These are phyloP conservation scores for Centaurea solstitialis DNA, from an alignment of 129 eudicot genomes.

Conservation along the genomic window DNA sequence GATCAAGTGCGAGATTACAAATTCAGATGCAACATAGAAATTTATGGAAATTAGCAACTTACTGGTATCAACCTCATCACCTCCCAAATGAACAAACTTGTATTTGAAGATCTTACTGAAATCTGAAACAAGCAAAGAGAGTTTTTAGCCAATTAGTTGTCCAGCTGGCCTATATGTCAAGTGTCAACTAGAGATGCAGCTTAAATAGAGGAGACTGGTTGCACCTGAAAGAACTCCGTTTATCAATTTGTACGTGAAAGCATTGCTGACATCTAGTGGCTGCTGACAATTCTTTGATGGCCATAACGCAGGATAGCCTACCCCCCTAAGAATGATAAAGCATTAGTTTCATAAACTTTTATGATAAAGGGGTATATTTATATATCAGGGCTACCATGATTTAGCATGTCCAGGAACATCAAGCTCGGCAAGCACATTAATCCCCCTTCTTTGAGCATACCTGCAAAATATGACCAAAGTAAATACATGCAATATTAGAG, in stretches of 20 bases:
- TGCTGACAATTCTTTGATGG: slow-evolving; percentile 70
- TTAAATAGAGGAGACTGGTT: slow-evolving; percentile 9
- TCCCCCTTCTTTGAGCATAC: slow-evolving; percentile 82
- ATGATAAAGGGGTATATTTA: background rate
- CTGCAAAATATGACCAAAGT: slow-evolving; percentile 39
- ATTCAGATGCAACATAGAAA: background rate
- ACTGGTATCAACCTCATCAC: slow-evolving; percentile 96
- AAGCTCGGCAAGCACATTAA: slow-evolving; percentile 88
- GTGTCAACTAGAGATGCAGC: background rate
- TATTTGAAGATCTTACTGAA: slow-evolving; percentile 86
- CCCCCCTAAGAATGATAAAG: slow-evolving; percentile 57
- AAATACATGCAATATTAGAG: slow-evolving; percentile 16
- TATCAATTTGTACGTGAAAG: slow-evolving; percentile 78
- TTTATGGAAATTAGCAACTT: slow-evolving; percentile 31
- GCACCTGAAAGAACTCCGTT: slow-evolving; percentile 90
- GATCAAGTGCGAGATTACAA: background rate
- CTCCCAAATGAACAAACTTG: slow-evolving; percentile 93
- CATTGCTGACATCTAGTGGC: slow-evolving; percentile 98
- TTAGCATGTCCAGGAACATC: slow-evolving; percentile 97
- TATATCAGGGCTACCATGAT: slow-evolving; percentile 61
- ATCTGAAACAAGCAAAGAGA: slow-evolving; percentile 57
- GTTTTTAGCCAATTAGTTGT: slow-evolving; percentile 3
- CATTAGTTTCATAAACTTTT: slow-evolving; percentile 8
- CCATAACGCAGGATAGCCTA: slow-evolving; percentile 89
- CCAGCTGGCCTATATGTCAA: slow-evolving; percentile 3